Base-by-base conservation (phyloP, 495 filamentous ascomycete genomes). In the Daldinia loculata region DNA sequence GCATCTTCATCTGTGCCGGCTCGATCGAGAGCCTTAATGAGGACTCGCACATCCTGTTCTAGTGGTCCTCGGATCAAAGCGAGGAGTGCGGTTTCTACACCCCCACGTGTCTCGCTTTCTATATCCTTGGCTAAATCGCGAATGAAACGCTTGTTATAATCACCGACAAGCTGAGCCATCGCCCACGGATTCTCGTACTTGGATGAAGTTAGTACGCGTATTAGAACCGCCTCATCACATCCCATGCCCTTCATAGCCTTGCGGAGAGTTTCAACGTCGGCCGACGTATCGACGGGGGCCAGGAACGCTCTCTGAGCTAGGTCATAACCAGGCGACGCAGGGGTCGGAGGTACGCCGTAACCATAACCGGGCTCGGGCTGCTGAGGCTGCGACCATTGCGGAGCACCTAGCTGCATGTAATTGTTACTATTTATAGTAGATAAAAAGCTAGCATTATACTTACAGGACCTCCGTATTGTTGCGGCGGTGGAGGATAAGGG, bases 221-320 rank as follows among this genome's bases (percentile, higher is more conserved):
- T 89, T 0, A 93, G 78, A 0, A 84, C 77, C 12, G 82, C 80
- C 70, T 93, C 91, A 66, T 94, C 86, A 2, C 91, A 93, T 27
- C 91, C 92, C 67, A 92, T 87, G 9, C 91, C 90, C 78, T 92
- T 93, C 88, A 92, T 92, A 1, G 92, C 89, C 74, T 87, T 88
- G 55, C 89, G 84, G 14, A 93, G 80, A 8, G 74, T 79, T 59
- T 92, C 86, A 0, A 89, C 89, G 62, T 92, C 84, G 6, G 74
- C 70, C 0, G 80, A 78, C 58, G 84, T 85, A 57, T 92, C 83
- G 61, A 85, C 84, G 2, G 77, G 82, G 14, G 84, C 87, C 17
- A 60, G 24, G 39, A 43, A 70, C 11, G 61, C 56, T 9, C 77
- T 57, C 67, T 85, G 83, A 15, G 80, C 77, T 1, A 82, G 81